Conservation (phyloP, 2,329 filamentous ascomycete genomes). For the Aspergillus melleus region DNA sequence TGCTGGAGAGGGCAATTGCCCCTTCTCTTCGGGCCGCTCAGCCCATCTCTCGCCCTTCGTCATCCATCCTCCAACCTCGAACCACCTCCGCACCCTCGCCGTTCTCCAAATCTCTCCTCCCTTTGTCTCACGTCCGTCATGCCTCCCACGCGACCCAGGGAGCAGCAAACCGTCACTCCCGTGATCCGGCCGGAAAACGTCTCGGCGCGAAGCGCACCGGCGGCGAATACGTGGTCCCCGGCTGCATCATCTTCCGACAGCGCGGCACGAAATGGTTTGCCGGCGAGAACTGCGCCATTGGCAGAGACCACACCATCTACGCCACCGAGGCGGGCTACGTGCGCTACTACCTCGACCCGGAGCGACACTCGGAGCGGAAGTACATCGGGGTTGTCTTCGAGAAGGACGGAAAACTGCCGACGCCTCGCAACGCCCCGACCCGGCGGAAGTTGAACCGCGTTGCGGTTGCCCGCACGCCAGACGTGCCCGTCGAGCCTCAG, state of each 20-base stretch:
- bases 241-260: slow-evolving; percentile 98
- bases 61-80: slow-evolving; percentile 28
- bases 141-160: slow-evolving; percentile 67
- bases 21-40: slow-evolving; percentile 31
- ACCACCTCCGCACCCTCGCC: slow-evolving; percentile 27
- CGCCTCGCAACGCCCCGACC: slow-evolving; percentile 70
- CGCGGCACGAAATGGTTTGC: slow-evolving; percentile 92
- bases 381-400: slow-evolving; percentile 94
- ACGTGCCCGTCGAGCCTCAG: slow-evolving; percentile 22
- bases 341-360: slow-evolving; percentile 91
- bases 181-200: slow-evolving; percentile 76
- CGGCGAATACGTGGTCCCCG: slow-evolving; percentile 89
- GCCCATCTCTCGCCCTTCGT: slow-evolving; percentile 25
- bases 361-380: slow-evolving; percentile 77
- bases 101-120: slow-evolving; percentile 33
- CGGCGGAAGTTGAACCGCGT: slow-evolving; percentile 75
- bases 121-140: slow-evolving; percentile 55
- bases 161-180: slow-evolving; percentile 65
- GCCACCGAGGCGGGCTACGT: slow-evolving; percentile 84
- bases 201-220: slow-evolving; percentile 91
- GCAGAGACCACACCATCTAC: slow-evolving; percentile 94
- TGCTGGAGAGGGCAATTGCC: slow-evolving; percentile 38
- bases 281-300: slow-evolving; percentile 93
- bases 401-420: slow-evolving; percentile 76
- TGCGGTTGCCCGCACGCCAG: slow-evolving; percentile 42